These are phyloP conservation scores for Microcyclosporella mali DNA, from an alignment of 2,329 filamentous ascomycete genomes.

Conservation along the genomic window DNA sequence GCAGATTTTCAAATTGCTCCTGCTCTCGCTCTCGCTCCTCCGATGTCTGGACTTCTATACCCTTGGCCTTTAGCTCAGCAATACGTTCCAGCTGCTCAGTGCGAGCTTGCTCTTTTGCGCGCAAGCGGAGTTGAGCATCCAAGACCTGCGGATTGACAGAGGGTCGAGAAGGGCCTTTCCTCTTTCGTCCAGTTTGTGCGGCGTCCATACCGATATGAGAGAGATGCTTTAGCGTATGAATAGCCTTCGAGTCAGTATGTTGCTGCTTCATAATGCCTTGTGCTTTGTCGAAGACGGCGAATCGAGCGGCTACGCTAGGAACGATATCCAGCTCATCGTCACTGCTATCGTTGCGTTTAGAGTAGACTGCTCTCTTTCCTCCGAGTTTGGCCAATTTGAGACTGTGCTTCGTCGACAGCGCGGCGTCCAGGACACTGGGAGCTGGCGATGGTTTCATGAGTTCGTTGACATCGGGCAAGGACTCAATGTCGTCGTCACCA, in stretches of 20 bases:
- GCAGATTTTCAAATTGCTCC: slow-evolving; percentile 77
- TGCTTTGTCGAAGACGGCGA: slow-evolving; percentile 35
- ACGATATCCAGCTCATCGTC: slow-evolving; percentile 63
- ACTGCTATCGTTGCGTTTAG: slow-evolving; percentile 16
- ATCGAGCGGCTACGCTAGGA: slow-evolving; percentile 30
- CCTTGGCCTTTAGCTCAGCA: slow-evolving; percentile 69
- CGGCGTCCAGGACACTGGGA: background rate
- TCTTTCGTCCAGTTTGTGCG: slow-evolving; percentile 44
- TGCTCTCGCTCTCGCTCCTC: slow-evolving; percentile 81
- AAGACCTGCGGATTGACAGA: slow-evolving; percentile 66
- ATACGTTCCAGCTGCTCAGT: slow-evolving; percentile 71
- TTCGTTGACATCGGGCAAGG: background rate
- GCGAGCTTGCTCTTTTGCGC: slow-evolving; percentile 73
- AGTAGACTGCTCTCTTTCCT: slow-evolving; percentile 21
- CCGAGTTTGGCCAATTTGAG: slow-evolving; percentile 31
- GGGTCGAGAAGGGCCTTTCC: slow-evolving; percentile 54
- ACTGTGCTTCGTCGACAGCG: slow-evolving; percentile 11
- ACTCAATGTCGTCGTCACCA: slow-evolving; percentile 22
- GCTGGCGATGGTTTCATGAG: background rate
- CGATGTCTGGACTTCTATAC: slow-evolving; percentile 72
- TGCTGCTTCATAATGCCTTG: slow-evolving; percentile 16
- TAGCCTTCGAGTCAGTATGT: slow-evolving; percentile 26
- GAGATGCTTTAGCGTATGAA: slow-evolving; percentile 31
- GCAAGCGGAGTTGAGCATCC: slow-evolving; percentile 59
- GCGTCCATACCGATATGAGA: slow-evolving; percentile 31